Percentiles rank a stretch among this genome's conserved stretches.
Evolutionary conservation across 225 moss, liverwort and hornwort genomes (phyloP).

Genomic region (Ulota crispa): DNA sequence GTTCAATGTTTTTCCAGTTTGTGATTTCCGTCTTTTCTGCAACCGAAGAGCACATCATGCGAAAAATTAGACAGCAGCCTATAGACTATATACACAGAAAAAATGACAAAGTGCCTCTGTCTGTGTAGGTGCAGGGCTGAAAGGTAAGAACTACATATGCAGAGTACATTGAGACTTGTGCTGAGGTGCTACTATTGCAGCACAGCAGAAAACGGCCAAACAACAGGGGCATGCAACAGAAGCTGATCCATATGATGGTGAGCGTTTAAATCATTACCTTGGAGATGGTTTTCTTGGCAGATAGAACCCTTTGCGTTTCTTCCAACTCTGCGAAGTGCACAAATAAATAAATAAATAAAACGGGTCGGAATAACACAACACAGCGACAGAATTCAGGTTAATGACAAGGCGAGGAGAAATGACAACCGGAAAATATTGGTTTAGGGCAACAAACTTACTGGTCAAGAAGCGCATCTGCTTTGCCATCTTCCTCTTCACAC

Average conservation of each 20-base stretch:
- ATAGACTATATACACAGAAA: not conserved
- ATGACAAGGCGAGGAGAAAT: not conserved
- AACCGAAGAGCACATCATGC: conserved; percentile 23
- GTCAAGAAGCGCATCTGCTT: conserved; percentile 74
- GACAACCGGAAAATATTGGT: not conserved
- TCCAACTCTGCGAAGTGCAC: conserved; percentile 51
- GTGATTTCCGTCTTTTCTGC: conserved; percentile 68
- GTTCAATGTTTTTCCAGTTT: conserved; percentile 57
- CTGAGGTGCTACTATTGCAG: not conserved
- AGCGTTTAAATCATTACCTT: conserved; percentile 32
- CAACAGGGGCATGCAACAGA: conserved; percentile 15
- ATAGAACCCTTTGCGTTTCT: conserved; percentile 60
- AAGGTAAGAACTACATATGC: not conserved
- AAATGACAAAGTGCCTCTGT: not conserved
- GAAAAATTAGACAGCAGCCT: not conserved
- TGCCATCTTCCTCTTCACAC: conserved; percentile 69
- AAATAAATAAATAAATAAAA: not conserved
- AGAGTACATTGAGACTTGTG: not conserved
- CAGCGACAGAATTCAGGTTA: not conserved
- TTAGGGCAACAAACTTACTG: conserved; percentile 26
- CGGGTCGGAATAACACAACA: not conserved
- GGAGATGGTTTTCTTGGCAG: conserved; percentile 65
- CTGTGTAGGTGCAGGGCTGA: not conserved
- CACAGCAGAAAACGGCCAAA: not conserved
- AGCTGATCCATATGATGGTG: not conserved